Evolutionary conservation across 768 basidiomycete genomes (phyloP).

Genomic region (Daedalea quercina): DNA sequence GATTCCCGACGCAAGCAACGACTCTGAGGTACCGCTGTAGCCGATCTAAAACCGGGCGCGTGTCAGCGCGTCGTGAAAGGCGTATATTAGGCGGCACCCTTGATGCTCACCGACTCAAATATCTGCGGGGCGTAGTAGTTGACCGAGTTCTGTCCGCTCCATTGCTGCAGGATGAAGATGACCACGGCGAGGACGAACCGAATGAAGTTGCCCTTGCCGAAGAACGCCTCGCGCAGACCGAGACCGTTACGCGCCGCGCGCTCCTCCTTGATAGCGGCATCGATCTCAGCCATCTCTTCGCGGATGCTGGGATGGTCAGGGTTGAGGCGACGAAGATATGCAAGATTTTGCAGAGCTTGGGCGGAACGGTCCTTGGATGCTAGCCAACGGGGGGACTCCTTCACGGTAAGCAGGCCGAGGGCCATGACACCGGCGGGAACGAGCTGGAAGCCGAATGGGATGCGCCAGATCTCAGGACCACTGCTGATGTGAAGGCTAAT

Average conservation of each 20-base stretch:
- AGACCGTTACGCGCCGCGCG: slow-evolving; percentile 56
- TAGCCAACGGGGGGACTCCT: slow-evolving; percentile 76
- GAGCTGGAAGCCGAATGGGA: slow-evolving; percentile 71
- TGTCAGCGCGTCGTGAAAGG: not conserved
- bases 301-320: slow-evolving; percentile 38
- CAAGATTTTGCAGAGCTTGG: slow-evolving; percentile 53
- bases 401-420: slow-evolving; percentile 60
- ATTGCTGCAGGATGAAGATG: slow-evolving; percentile 79
- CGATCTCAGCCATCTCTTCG: slow-evolving; percentile 72
- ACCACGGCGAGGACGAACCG: slow-evolving; percentile 82
- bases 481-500: slow-evolving; percentile 45
- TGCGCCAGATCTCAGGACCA: slow-evolving; percentile 53
- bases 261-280: slow-evolving; percentile 74
- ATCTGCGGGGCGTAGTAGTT: slow-evolving; percentile 71
- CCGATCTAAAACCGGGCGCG: slow-evolving; percentile 43
- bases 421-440: slow-evolving; percentile 70
- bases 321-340: slow-evolving; percentile 50
- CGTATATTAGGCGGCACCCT: not conserved
- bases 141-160: slow-evolving; percentile 81
- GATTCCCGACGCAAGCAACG: slow-evolving; percentile 66
- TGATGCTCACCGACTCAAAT: slow-evolving; percentile 47
- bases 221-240: slow-evolving; percentile 61
- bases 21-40: slow-evolving; percentile 48
- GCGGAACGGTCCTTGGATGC: slow-evolving; percentile 52
- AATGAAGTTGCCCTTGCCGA: slow-evolving; percentile 74